phyloP scores from a whole-genome alignment of 2,329 filamentous ascomycete genomes.

The Calonectria naviculata region DNA sequence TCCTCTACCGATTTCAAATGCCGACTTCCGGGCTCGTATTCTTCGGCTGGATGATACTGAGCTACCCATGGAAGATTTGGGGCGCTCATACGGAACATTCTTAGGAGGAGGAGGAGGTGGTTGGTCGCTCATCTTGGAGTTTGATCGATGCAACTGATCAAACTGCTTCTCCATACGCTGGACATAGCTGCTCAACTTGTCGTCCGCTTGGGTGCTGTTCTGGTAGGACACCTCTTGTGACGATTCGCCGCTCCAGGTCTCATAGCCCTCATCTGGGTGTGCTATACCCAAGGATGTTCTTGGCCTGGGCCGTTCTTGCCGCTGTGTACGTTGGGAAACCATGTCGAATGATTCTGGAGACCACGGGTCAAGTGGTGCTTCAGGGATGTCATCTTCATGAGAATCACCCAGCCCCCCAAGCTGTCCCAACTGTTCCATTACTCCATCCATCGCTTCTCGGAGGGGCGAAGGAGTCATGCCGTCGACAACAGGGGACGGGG shows the following conservation, averaged over 20 bases:
- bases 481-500: constrained; percentile 73
- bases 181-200: constrained; percentile 85
- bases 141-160: constrained; percentile 75
- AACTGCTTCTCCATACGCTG: constrained; percentile 91
- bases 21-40: constrained; percentile 76
- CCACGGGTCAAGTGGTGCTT: constrained; percentile 79
- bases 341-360: constrained; percentile 87
- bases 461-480: constrained; percentile 89
- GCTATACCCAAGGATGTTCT: constrained; percentile 81
- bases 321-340: constrained; percentile 47
- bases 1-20: constrained; percentile 79
- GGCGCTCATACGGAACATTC: constrained; percentile 60
- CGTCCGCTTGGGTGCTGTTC: constrained; percentile 56
- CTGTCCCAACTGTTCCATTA: constrained; percentile 93
- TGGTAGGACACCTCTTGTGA: constrained; percentile 60
- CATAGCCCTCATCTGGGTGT: constrained; percentile 69
- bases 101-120: constrained; percentile 72
- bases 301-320: constrained; percentile 55
- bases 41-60: constrained; percentile 54
- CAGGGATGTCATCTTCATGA: constrained; percentile 65
- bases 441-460: constrained; percentile 95
- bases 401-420: constrained; percentile 69
- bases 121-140: constrained; percentile 56
- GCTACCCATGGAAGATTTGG: constrained; percentile 68
- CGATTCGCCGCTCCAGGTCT: constrained; percentile 67